These are phyloP conservation scores for Lentinula aciculospora DNA, from an alignment of 768 basidiomycete species.

Conservation along the genomic window DNA sequence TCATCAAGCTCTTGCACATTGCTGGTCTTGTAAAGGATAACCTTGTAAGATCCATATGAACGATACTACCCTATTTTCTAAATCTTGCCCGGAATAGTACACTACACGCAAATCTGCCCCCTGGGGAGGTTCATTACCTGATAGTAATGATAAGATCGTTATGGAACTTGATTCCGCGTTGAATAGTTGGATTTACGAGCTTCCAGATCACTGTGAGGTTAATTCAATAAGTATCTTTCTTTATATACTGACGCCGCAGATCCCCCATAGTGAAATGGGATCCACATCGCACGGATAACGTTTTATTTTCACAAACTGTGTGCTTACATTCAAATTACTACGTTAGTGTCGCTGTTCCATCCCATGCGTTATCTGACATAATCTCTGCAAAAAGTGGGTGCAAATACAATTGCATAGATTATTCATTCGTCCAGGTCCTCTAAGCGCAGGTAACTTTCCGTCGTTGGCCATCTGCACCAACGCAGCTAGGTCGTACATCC, in stretches of 20 bases:
- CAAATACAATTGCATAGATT: constrained; percentile 6
- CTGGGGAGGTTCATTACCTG: constrained; percentile 16
- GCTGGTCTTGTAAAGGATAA: constrained; percentile 33
- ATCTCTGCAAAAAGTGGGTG: not conserved
- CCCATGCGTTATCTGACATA: not conserved
- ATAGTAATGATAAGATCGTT: constrained; percentile 39
- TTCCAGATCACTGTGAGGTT: constrained; percentile 58
- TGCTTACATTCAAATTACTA: not conserved
- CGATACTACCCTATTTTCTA: not conserved
- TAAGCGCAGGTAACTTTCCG: not conserved
- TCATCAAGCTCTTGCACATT: constrained; percentile 41
- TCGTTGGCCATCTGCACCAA: constrained; percentile 4
- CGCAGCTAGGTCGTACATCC: constrained; percentile 11
- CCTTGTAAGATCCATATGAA: too few species aligned
- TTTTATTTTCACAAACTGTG: not conserved
- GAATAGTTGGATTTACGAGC: constrained; percentile 64
- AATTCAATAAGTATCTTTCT: too few species aligned
- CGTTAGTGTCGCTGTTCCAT: not conserved
- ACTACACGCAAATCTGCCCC: constrained; percentile 32
- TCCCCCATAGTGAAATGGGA: constrained; percentile 7
- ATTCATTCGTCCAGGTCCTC: constrained; percentile 2
- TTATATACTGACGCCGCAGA: not conserved
- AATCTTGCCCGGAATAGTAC: not conserved
- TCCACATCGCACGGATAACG: not conserved
- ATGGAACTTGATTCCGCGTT: constrained; percentile 67